phyloP scores from a whole-genome alignment of 192 early-diverging fungal genomes.

The Backusella circina region DNA sequence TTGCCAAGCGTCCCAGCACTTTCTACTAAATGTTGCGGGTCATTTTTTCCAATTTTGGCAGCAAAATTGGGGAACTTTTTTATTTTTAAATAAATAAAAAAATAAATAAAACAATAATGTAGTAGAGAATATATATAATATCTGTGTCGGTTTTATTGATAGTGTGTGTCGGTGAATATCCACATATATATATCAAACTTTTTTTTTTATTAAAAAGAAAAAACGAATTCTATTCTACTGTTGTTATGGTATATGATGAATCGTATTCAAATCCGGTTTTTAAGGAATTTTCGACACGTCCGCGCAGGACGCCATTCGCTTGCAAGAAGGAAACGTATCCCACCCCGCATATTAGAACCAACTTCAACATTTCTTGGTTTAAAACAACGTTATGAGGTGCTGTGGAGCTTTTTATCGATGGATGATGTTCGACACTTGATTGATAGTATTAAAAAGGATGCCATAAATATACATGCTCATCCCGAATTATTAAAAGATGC shows the following conservation, averaged over 20 bases:
- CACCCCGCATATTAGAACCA: background rate
- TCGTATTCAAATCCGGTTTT: background rate
- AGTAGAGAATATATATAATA: background rate
- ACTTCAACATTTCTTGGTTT: background rate
- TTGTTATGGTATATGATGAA: background rate
- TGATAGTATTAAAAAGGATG: conserved; percentile 1
- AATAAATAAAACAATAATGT: background rate
- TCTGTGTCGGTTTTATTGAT: background rate
- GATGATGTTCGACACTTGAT: conserved; percentile 19
- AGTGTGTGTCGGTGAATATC: background rate
- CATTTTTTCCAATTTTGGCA: background rate
- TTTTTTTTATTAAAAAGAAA: too few relatives aligned
- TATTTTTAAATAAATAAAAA: background rate
- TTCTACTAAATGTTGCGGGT: conserved; percentile 62
- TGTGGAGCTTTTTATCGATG: conserved; percentile 13
- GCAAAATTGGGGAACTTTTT: background rate
- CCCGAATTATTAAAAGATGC: conserved; percentile 11
- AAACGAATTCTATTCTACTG: background rate
- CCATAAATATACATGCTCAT: background rate
- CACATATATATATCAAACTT: background rate
- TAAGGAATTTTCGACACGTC: background rate
- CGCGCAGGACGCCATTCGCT: background rate
- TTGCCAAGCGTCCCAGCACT: conserved; percentile 92
- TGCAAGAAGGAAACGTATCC: background rate
- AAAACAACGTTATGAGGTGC: conserved; percentile 6